Evolutionary conservation across 2,329 filamentous ascomycete species (phyloP), one percentile per base, ranked within the genome.

Genomic region (Paramyrothecium roridum): DNA sequence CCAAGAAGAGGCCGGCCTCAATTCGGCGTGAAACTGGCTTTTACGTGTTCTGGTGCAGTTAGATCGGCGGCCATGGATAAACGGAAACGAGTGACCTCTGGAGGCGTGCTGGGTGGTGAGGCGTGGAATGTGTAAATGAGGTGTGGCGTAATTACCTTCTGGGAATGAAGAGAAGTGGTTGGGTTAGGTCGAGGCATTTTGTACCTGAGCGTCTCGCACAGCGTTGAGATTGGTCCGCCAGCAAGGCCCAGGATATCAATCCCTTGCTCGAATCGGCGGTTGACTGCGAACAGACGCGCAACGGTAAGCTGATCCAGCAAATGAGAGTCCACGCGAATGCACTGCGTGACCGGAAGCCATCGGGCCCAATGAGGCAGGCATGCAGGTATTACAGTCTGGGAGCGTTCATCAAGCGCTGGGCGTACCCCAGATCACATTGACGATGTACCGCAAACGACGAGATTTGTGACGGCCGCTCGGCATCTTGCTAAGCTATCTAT

Each of bases 1-100:
- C 30, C 48, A 40, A 51, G 48, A 48, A 34, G 43, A 30, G 43
- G 21, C 48, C 22, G 48, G 53, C 52, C 20, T 49, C 52, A 50
- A 50, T 33, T 50, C 48, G 48, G 48, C 48, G 21, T 33, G 48
- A 50, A 50, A 43, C 37, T 43, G 37, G 37, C 37, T 43, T n/a
- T 43, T 43, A 17, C 37, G 37, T 13, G 37, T 43, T 43, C n/a
- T 43, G 26, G 37, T 43, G 37, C 37, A 43, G 37, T 43, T 43
- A 19, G 37, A 43, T 43, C 37, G 37, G 37, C 37, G 16, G 13
- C 37, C 37, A 43, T 19, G n/a, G 37, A 43, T 13, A 16, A 43
- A 17, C n/a, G 37, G n/a, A 16, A 19, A 13, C n/a, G 16, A 43
- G 4, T 43, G 37, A 19, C n/a, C n/a, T 17, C 37, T 43, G 37